Base-by-base conservation (phyloP, 257 asterid species). In the Solanum medicagineum region DNA sequence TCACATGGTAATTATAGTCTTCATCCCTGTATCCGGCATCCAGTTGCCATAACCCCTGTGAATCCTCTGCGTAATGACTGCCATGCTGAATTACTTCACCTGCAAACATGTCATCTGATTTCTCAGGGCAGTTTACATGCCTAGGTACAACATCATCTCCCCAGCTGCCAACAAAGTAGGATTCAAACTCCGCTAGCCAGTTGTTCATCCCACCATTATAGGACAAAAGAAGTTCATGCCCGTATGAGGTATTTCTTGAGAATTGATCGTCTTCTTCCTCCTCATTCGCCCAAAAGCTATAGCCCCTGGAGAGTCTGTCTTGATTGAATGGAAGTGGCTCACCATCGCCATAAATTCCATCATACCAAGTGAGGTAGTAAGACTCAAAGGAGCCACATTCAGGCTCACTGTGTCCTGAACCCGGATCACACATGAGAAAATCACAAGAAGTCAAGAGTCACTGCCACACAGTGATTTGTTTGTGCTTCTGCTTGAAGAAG, bases 101-200 rank as follows among this genome's bases (percentile, higher is more conserved):
- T 60, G 45, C 40, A 14, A 19, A 45, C 26, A 26, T 6, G 20
- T 80, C n/a, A 17, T 47, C 85, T 73, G 81, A 85, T 54, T 40
- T 68, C 62, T 56, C 86, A 9, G 53, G 19, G 45, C 36, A 29
- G 85, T 66, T 65, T 15, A 29, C 47, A 14, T 32, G 29, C 11
- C 47, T 29, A 70, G 69, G 60, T 14, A 36, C 80, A 26, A 45
- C 44, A 60, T 85, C 85, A 62, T 85, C 80, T 51, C 69, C 85
- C 73, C 89, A 83, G 56, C 54, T 22, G 65, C 87, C 60, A 40
- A 40, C 85, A 6, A 83, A 81, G 87, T 85, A 86, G 71, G 85
- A 85, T 17, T 74, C 59, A 8, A 57, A 83, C 32, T 86, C 87
- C 32, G 79, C 87, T 15, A 86, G 85, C 91, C 93, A 89, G 53